These are phyloP conservation scores for Chlorella vulgaris DNA, from an alignment of 139 green algal genomes.

Conservation along the genomic window DNA sequence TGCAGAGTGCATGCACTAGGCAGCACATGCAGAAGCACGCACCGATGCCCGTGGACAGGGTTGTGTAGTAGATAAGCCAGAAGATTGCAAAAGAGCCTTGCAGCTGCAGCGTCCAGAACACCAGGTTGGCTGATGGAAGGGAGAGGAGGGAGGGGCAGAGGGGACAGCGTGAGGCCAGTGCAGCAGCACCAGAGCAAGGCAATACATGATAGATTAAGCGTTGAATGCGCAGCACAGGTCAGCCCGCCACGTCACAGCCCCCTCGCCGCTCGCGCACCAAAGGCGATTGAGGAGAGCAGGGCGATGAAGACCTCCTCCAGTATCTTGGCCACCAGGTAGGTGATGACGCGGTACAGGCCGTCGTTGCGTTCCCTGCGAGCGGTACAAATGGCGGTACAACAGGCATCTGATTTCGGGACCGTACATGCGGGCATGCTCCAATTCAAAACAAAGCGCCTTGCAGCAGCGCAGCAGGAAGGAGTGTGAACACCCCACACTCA, in stretches of 20 bases:
- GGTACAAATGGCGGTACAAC: not conserved
- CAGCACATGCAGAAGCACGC: not conserved
- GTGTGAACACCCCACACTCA: not conserved
- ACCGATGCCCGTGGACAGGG: conserved; percentile 59
- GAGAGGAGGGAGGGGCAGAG: not conserved
- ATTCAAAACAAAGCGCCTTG: not conserved
- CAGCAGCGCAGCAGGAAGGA: not conserved
- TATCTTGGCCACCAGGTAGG: conserved; percentile 81
- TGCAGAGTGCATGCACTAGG: not conserved
- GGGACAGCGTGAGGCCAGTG: not conserved
- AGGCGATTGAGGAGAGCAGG: conserved; percentile 33
- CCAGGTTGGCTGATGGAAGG: conserved; percentile 37
- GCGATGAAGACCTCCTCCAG: conserved; percentile 64
- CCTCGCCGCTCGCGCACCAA: not conserved
- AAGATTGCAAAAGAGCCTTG: conserved; percentile 66
- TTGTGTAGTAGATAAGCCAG: conserved; percentile 65
- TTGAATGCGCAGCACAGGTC: too few relatives aligned
- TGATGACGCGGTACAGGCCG: conserved; percentile 80
- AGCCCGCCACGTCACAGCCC: not conserved
- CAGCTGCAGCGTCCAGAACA: conserved; percentile 67
- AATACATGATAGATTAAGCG: too few relatives aligned
- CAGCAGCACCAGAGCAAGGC: not conserved
- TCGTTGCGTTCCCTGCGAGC: conserved; percentile 72
- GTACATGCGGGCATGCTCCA: not conserved
- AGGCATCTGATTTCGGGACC: not conserved